These are phyloP conservation scores for Mycosphaerella arachidis DNA, from an alignment of 2,329 filamentous ascomycete species.

Conservation along the genomic window DNA sequence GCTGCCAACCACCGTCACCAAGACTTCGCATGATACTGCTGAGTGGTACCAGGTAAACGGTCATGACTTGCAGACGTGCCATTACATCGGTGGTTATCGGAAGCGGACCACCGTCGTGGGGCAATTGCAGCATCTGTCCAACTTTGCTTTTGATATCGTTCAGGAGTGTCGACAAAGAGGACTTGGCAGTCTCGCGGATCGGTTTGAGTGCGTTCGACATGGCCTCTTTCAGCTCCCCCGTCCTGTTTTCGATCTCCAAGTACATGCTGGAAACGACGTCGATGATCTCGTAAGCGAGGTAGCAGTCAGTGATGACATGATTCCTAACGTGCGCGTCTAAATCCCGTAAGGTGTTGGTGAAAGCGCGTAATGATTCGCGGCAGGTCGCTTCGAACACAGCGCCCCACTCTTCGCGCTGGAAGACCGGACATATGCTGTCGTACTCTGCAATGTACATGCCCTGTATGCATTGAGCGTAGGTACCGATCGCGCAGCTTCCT, in stretches of 20 bases:
- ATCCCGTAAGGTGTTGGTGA: slow-evolving; percentile 79
- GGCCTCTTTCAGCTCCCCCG: slow-evolving; percentile 77
- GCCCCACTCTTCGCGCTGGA: slow-evolving; percentile 79
- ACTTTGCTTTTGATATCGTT: slow-evolving; percentile 76
- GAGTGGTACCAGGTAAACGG: slow-evolving; percentile 77
- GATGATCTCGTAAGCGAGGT: slow-evolving; percentile 89
- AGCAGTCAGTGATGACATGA: slow-evolving; percentile 87
- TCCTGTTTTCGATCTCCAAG: slow-evolving; percentile 72
- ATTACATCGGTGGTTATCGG: slow-evolving; percentile 79
- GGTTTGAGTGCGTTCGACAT: slow-evolving; percentile 84
- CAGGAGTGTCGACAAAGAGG: slow-evolving; percentile 74
- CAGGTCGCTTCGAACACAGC: slow-evolving; percentile 74
- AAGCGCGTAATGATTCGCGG: slow-evolving; percentile 70
- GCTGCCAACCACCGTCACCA: slow-evolving; percentile 83
- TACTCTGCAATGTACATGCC: slow-evolving; percentile 84
- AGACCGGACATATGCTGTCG: slow-evolving; percentile 83
- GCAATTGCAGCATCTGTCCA: slow-evolving; percentile 61
- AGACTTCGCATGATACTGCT: slow-evolving; percentile 87
- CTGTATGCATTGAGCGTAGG: slow-evolving; percentile 83
- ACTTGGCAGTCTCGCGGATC: slow-evolving; percentile 85
- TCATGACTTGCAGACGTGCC: slow-evolving; percentile 79
- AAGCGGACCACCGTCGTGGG: slow-evolving; percentile 71
- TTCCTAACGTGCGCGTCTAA: slow-evolving; percentile 84
- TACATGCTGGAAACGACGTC: slow-evolving; percentile 81
- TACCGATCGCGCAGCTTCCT: slow-evolving; percentile 85